Percentiles rank a stretch among this genome's conserved stretches.
Conservation (phyloP, 2,329 filamentous ascomycete species). For the Mycogone perniciosa region DNA sequence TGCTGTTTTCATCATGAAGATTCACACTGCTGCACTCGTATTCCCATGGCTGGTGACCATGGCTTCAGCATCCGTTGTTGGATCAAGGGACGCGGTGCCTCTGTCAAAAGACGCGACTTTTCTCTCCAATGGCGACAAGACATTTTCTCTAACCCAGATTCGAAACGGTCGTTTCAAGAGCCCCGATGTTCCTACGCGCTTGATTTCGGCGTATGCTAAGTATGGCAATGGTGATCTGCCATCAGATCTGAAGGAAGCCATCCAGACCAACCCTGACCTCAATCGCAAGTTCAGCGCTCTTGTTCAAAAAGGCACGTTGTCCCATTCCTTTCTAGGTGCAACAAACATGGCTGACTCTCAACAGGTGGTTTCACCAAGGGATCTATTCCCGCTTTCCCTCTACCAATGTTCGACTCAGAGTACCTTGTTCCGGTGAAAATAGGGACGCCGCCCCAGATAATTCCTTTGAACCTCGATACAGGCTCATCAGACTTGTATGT, state of each 20-base stretch:
- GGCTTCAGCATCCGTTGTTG: slow-evolving; percentile 5
- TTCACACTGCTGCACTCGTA: neutral
- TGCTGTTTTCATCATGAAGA: slow-evolving; percentile 11
- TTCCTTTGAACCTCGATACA: slow-evolving; percentile 67
- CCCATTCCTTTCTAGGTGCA: neutral
- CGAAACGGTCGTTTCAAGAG: slow-evolving; percentile 28
- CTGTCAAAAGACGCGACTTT: neutral
- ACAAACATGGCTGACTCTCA: slow-evolving; percentile 1
- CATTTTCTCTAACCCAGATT: slow-evolving; percentile 27
- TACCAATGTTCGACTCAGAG: slow-evolving; percentile 42
- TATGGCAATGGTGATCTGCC: slow-evolving; percentile 28
- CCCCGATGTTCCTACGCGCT: slow-evolving; percentile 26
- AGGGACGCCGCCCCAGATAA: slow-evolving; percentile 48
- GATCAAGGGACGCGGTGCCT: neutral
- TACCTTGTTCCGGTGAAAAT: slow-evolving; percentile 58
- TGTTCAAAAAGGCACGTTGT: slow-evolving; percentile 5
- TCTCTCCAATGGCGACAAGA: neutral
- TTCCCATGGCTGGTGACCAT: slow-evolving; percentile 4
- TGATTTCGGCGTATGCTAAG: slow-evolving; percentile 31
- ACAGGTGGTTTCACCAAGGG: slow-evolving; percentile 17
- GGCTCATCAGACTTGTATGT: slow-evolving; percentile 43
- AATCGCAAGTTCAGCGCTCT: slow-evolving; percentile 19
- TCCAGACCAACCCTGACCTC: slow-evolving; percentile 19
- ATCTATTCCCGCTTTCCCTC: slow-evolving; percentile 20
- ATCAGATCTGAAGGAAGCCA: slow-evolving; percentile 18